Percentiles rank a stretch among this genome's conserved stretches.
These are phyloP conservation scores for Pinus tabuliformis DNA, from an alignment of 75 land plant species.

Conservation along the genomic window DNA sequence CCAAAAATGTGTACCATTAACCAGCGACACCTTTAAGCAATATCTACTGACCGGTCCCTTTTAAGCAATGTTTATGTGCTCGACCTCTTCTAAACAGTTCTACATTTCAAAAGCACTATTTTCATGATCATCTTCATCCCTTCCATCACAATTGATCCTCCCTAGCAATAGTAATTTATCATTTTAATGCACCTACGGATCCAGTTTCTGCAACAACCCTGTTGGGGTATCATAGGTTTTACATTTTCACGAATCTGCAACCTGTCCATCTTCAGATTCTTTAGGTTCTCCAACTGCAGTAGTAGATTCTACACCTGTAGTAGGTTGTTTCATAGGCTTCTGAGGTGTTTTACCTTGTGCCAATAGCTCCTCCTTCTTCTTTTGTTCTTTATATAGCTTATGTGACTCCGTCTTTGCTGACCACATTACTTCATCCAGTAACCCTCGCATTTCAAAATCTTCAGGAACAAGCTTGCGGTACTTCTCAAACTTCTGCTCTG, in stretches of 20 bases:
- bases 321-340: slow-evolving; percentile 1
- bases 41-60: not conserved
- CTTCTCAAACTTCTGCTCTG: slow-evolving; percentile 57
- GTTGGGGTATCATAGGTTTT: not conserved
- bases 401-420: slow-evolving; percentile 39
- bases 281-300: not conserved
- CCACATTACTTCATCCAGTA: slow-evolving; percentile 64
- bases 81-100: slow-evolving; percentile 1
- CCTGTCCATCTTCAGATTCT: not conserved
- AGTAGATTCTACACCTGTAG: not conserved
- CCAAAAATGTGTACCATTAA: not conserved
- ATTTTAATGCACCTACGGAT: not conserved
- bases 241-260: not conserved
- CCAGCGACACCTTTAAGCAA: not conserved
- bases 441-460: slow-evolving; percentile 63
- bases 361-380: not conserved
- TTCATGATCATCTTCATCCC: not conserved
- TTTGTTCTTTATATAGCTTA: slow-evolving; percentile 1
- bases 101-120: not conserved
- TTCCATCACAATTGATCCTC: not conserved
- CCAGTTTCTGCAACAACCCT: not conserved
- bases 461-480: slow-evolving; percentile 62
- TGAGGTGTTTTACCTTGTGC: not conserved
- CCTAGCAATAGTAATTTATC: not conserved
- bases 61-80: not conserved